These are phyloP conservation scores for Calocybe gambosa DNA, from an alignment of 1,284 basidiomycete genomes.

Conservation along the genomic window DNA sequence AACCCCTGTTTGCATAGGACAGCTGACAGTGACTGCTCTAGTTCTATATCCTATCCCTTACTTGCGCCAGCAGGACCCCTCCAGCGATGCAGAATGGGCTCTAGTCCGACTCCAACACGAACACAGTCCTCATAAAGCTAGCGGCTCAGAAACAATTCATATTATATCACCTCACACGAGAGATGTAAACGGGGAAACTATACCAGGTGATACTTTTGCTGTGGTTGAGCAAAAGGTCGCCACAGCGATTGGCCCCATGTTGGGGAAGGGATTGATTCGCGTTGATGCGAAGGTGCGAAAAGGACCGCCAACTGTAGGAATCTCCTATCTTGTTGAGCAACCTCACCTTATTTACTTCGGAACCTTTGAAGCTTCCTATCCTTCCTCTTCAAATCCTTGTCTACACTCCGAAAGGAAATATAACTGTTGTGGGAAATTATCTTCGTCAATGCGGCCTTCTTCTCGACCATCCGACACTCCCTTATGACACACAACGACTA, in stretches of 20 bases:
- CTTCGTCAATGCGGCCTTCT: conserved; percentile 64
- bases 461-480: conserved; percentile 75
- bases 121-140: conserved; percentile 49
- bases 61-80: conserved; percentile 44
- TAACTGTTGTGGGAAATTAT: conserved; percentile 72
- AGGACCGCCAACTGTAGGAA: conserved; percentile 55
- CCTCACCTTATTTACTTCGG: conserved; percentile 10
- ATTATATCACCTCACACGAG: conserved; percentile 63
- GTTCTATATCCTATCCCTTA: conserved; percentile 83
- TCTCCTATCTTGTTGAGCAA: conserved; percentile 5
- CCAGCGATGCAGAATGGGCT: conserved; percentile 61
- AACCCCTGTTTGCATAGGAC: conserved; percentile 85
- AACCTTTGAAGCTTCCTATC: conserved; percentile 57
- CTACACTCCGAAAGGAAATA: conserved; percentile 90
- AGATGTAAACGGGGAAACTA: conserved; percentile 42
- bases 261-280: conserved; percentile 76
- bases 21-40: conserved; percentile 74
- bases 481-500: conserved; percentile 53
- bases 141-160: conserved; percentile 72
- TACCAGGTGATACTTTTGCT: conserved; percentile 65
- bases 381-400: conserved; percentile 82
- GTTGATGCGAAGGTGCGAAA: conserved; percentile 76
- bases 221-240: conserved; percentile 83
- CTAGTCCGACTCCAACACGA: conserved; percentile 73
- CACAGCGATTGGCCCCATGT: conserved; percentile 71